These are phyloP conservation scores for Kregervanrija delftensis DNA, from an alignment of 805 yeast genomes.

Conservation along the genomic window DNA sequence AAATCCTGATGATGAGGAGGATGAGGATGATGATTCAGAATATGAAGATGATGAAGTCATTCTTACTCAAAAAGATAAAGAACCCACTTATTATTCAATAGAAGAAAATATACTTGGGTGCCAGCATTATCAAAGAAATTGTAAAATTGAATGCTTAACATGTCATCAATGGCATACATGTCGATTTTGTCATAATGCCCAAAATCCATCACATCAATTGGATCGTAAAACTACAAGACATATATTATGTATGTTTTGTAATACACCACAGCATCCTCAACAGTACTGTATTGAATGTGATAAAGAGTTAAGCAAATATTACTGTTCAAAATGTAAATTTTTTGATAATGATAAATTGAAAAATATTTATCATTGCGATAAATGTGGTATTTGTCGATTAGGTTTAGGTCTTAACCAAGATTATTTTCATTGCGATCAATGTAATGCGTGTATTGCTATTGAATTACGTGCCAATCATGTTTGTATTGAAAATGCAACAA, in stretches of 20 bases:
- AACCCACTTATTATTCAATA: constrained; percentile 41
- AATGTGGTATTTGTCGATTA: constrained; percentile 87
- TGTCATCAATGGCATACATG: constrained; percentile 77
- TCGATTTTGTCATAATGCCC: constrained; percentile 79
- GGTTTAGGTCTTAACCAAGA: constrained; percentile 87
- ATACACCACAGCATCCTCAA: constrained; percentile 65
- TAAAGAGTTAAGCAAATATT: constrained; percentile 63
- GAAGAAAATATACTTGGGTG: constrained; percentile 58
- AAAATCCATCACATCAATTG: constrained; percentile 46
- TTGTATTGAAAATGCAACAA: constrained; percentile 83
- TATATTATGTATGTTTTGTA: constrained; percentile 77
- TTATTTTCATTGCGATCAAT: constrained; percentile 83
- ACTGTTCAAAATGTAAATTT: constrained; percentile 68
- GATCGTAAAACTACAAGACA: constrained; percentile 53
- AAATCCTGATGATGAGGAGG: constrained; percentile 6
- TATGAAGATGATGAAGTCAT: constrained; percentile 31
- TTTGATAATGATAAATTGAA: constrained; percentile 76
- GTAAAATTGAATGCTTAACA: constrained; percentile 73
- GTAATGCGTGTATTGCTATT: constrained; percentile 83
- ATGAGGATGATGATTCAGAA: constrained; percentile 14
- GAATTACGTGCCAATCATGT: constrained; percentile 70
- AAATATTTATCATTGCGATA: constrained; percentile 85
- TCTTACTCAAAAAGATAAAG: constrained; percentile 39
- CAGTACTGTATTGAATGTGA: constrained; percentile 66
- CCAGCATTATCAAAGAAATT: constrained; percentile 72